Evolutionary conservation across 257 asterid genomes (phyloP).

Genomic region (Catharanthus roseus): DNA sequence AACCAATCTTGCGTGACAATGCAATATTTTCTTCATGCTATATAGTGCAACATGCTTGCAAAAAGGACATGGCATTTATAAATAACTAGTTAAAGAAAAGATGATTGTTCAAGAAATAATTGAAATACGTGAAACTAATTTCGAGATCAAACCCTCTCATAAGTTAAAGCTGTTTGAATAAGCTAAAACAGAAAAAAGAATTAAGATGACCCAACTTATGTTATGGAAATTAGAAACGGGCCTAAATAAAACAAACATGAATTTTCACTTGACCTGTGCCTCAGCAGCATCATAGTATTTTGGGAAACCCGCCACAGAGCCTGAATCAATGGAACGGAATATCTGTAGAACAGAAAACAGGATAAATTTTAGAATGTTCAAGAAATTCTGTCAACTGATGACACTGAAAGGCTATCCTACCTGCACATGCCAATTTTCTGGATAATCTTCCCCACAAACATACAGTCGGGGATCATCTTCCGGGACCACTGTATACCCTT

Average conservation of each 20-base stretch:
- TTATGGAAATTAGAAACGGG: not conserved
- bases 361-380: constrained; percentile 15
- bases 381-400: constrained; percentile 17
- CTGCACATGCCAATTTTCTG: constrained; percentile 93
- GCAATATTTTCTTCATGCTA: not conserved
- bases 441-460: constrained; percentile 47
- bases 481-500: constrained; percentile 36
- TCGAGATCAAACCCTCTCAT: not conserved
- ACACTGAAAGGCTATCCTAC: constrained; percentile 33
- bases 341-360: constrained; percentile 40
- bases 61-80: not conserved
- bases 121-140: not conserved
- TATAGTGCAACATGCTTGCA: not conserved
- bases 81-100: not conserved
- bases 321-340: constrained; percentile 93
- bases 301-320: constrained; percentile 79
- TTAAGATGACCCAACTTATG: not conserved
- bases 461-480: constrained; percentile 65
- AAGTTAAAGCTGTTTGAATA: not conserved
- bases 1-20: not conserved
- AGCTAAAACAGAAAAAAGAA: not conserved
- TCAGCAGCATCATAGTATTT: constrained; percentile 47
- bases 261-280: constrained; percentile 42
- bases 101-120: not conserved
- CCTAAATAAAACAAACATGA: not conserved